Conservation (phyloP, 73 alveolate species). For the Symbiodinium pilosum region DNA sequence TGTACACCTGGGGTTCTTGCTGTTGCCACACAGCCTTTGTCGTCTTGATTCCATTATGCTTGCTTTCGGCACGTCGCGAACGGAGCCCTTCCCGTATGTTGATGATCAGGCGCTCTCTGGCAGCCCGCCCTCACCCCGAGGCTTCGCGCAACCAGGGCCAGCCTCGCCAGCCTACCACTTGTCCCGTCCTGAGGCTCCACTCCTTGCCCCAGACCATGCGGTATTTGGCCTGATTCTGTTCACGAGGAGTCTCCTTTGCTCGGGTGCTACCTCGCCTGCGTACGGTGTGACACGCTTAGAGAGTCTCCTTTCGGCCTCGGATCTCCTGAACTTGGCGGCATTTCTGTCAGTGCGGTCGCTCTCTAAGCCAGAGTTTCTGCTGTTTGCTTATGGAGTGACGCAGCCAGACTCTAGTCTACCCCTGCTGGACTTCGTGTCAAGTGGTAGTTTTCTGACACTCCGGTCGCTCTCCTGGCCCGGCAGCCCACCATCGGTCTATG, state of each 20-base stretch:
- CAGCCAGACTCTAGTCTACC: not conserved
- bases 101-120: constrained; percentile 5
- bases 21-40: constrained; percentile 19
- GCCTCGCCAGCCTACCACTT: not conserved
- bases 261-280: not conserved
- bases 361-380: not conserved
- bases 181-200: not conserved
- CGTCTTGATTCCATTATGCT: not conserved
- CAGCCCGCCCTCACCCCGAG: not conserved
- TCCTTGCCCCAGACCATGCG: not conserved
- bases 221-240: not conserved
- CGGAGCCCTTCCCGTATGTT: constrained; percentile 15
- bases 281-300: constrained; percentile 34
- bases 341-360: not conserved
- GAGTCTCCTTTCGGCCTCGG: constrained; percentile 6
- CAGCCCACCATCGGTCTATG: not conserved
- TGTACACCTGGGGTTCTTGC: not conserved
- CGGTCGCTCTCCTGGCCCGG: not conserved
- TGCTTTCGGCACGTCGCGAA: constrained; percentile 41
- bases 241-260: not conserved
- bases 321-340: constrained; percentile 10
- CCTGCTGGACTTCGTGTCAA: not conserved
- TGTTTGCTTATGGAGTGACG: not conserved
- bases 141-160: constrained; percentile 7
- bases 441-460: not conserved